phyloP scores from a whole-genome alignment of 2,329 filamentous ascomycete species.

The Aspergillus unguis region DNA sequence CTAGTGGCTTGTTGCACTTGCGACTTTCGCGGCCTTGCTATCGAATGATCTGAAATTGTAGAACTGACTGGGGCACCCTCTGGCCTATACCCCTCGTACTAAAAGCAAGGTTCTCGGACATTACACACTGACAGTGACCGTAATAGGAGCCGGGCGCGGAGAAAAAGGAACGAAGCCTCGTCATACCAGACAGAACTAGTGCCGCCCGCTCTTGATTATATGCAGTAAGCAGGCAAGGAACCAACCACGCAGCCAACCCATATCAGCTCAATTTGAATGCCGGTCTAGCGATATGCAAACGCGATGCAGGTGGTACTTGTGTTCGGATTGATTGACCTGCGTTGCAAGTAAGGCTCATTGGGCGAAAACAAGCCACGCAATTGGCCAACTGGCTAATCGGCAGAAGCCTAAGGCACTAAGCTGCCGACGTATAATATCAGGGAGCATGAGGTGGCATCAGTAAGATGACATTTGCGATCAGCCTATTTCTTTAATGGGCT shows the following conservation, averaged over 20 bases:
- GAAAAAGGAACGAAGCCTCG: constrained; percentile 5
- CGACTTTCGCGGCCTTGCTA: not conserved
- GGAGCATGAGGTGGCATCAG: constrained; percentile 1
- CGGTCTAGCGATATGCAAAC: constrained; percentile 13
- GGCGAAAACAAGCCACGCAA: not conserved
- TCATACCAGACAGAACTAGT: not conserved
- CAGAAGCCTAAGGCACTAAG: not conserved
- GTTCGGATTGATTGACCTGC: not conserved
- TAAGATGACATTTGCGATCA: constrained; percentile 1
- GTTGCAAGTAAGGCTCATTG: constrained; percentile 1
- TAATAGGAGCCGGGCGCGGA: not conserved
- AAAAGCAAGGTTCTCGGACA: constrained; percentile 2
- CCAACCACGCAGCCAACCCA: constrained; percentile 1
- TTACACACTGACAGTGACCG: not conserved
- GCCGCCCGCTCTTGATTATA: constrained; percentile 14
- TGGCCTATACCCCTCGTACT: not conserved
- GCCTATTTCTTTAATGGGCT: constrained; percentile 22
- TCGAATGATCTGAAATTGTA: not conserved
- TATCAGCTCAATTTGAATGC: not conserved
- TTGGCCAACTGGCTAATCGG: not conserved
- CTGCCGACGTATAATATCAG: constrained; percentile 7
- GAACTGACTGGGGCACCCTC: not conserved
- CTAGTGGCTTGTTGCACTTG: not conserved
- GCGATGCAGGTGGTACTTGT: constrained; percentile 8
- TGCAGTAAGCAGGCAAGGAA: constrained; percentile 6